Evolutionary conservation across 768 basidiomycete species (phyloP), one percentile per base, ranked within the genome.

Genomic region (Russula compacta): DNA sequence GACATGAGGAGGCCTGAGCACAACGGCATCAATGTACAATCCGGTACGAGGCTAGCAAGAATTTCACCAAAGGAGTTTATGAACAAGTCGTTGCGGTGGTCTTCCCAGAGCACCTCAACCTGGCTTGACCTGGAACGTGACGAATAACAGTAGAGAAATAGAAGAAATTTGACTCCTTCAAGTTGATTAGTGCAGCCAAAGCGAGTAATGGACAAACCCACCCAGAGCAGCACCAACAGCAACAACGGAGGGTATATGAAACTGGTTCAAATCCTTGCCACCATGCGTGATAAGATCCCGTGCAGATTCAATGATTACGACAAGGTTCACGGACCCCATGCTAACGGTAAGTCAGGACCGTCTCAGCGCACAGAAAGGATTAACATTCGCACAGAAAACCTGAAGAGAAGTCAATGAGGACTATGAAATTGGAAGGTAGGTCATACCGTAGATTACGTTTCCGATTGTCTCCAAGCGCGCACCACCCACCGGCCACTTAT

Each of bases 51-150:
- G 33, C 33, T 63, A 46, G 6, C 44, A n/a, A 42, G 24, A 48
- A 33, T 58, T 78, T 38, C 63, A 86, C 87, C 86, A 63, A 89
- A 87, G 29, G 80, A 76, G 68, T 93, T 93, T 70, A 92, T 84
- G 70, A 83, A 89, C n/a, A 93, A 70, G 68, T 95, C 95, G 68
- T 94, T 98, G 66, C 95, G 79, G 66, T 98, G 95, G 70, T 98
- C 95, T 72, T 97, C 91, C 93, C 92, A 98, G 33, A 97, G 80
- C n/a, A 97, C 83, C 49, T 83, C 82, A 2, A 99, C 95, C 73
- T 99, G 97, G 67, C 90, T 94, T 6, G 89, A 93, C 64, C 82
- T 83, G 36, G 79, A 80, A 33, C 91, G 84, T 48, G 95, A 79
- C 3, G 89, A 79, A 68, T 76, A 83, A 72, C 94, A 94, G 73